Conservation (phyloP, 2,329 filamentous ascomycete genomes). For the Diplodia mutila region DNA sequence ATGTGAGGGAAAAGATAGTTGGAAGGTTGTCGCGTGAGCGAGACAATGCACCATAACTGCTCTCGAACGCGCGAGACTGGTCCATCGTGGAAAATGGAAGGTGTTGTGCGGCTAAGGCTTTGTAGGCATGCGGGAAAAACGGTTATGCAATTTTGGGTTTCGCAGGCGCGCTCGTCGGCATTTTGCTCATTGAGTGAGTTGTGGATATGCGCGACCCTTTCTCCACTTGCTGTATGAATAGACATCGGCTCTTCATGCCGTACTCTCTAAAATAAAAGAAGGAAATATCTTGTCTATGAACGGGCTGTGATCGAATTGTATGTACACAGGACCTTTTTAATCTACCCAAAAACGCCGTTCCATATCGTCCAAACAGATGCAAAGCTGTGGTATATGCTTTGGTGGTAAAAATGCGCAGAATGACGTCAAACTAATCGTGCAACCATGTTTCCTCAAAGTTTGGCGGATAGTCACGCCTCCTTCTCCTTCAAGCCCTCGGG, state of each 20-base stretch:
- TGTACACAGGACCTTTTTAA: background rate
- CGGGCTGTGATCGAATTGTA: background rate
- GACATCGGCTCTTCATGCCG: background rate
- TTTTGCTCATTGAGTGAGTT: background rate
- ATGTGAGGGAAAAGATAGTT: background rate
- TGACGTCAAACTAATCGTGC: background rate
- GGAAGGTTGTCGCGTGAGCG: background rate
- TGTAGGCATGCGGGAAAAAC: background rate
- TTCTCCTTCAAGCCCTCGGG: conserved; percentile 51
- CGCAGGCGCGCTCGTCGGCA: background rate
- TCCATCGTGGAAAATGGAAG: background rate
- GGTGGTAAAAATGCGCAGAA: background rate
- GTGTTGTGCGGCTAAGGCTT: background rate
- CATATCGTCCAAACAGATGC: background rate
- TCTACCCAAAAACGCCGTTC: conserved; percentile 11
- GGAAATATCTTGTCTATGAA: conserved; percentile 16
- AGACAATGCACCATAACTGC: background rate
- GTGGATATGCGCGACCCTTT: conserved; percentile 1
- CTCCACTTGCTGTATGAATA: conserved; percentile 17
- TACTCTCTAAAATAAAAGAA: background rate
- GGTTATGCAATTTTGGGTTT: background rate
- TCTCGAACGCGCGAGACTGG: background rate
- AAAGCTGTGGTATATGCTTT: conserved; percentile 1
- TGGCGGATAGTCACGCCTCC: conserved; percentile 54
- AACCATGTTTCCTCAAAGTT: background rate